These are phyloP conservation scores for Diospyros lotus DNA, from an alignment of 148 eudicot species.

Conservation along the genomic window DNA sequence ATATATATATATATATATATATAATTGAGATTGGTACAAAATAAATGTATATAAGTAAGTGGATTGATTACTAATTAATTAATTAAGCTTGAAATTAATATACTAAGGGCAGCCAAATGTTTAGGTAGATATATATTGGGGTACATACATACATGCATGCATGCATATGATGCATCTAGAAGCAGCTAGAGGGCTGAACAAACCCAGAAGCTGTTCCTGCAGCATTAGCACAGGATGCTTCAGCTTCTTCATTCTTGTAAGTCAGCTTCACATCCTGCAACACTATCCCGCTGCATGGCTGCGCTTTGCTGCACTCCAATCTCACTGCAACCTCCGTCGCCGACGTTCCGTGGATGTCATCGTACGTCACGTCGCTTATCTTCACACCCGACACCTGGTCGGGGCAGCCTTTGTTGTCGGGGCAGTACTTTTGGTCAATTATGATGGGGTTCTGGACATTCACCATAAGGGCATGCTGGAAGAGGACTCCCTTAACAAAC, in stretches of 20 bases:
- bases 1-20: too few relatives aligned
- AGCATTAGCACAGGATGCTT: constrained; percentile 28
- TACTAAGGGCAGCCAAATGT: too few relatives aligned
- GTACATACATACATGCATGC: too few relatives aligned
- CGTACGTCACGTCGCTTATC: constrained; percentile 33
- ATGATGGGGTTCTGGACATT: constrained; percentile 50
- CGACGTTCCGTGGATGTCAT: constrained; percentile 39
- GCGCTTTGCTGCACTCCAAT: constrained; percentile 38
- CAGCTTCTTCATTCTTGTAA: constrained; percentile 12
- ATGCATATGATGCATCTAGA: neutral
- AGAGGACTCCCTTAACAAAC: constrained; percentile 24
- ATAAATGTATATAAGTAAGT: too few relatives aligned
- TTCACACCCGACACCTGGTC: constrained; percentile 38
- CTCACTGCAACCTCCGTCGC: constrained; percentile 28
- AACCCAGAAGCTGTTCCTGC: constrained; percentile 28
- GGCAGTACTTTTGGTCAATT: constrained; percentile 57
- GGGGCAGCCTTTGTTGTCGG: constrained; percentile 24
- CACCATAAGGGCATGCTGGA: constrained; percentile 34
- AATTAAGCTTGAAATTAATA: too few relatives aligned
- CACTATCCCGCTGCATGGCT: constrained; percentile 40
- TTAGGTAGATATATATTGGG: too few relatives aligned
- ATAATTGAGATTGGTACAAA: too few relatives aligned
- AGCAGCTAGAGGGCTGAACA: constrained; percentile 26
- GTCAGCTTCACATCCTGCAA: constrained; percentile 38
- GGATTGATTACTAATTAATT: too few relatives aligned